A percentile compares a stretch with the other conserved stretches of the same genome.
phyloP scores from a whole-genome alignment of 495 filamentous ascomycete species.

The Patellaria atrata region DNA sequence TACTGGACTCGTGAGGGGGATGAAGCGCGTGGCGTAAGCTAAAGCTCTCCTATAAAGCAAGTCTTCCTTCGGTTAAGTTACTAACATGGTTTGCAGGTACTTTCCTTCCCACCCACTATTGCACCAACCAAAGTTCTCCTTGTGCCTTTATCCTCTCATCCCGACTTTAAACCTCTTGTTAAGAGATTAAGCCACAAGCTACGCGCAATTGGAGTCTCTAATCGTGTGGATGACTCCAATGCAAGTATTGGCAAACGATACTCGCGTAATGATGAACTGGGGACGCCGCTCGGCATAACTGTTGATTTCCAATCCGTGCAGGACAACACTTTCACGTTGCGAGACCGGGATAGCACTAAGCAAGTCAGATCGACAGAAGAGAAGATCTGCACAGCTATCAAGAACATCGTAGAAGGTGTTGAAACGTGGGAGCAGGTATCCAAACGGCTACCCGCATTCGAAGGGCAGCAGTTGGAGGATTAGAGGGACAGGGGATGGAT shows the following conservation, averaged over 20 bases:
- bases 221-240: conserved; percentile 49
- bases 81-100: conserved; percentile 31
- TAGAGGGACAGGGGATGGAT: conserved; percentile 20
- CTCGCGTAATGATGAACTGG: conserved; percentile 15
- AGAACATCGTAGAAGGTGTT: conserved; percentile 43
- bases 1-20: conserved; percentile 59
- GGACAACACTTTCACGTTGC: conserved; percentile 51
- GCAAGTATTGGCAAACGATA: conserved; percentile 55
- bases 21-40: conserved; percentile 48
- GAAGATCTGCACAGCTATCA: conserved; percentile 48
- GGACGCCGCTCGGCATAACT: conserved; percentile 51
- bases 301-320: conserved; percentile 50
- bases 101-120: conserved; percentile 51
- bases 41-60: conserved; percentile 7
- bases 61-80: background rate
- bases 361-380: conserved; percentile 53
- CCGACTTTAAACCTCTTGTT: conserved; percentile 43
- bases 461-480: conserved; percentile 53
- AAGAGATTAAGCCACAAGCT: conserved; percentile 41
- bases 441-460: conserved; percentile 49
- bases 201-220: conserved; percentile 43
- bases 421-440: conserved; percentile 52
- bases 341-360: conserved; percentile 50
- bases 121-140: conserved; percentile 58
- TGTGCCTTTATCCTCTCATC: conserved; percentile 47